These are phyloP conservation scores for Apiospora saccharicola DNA, from an alignment of 2,329 filamentous ascomycete genomes.

Conservation along the genomic window DNA sequence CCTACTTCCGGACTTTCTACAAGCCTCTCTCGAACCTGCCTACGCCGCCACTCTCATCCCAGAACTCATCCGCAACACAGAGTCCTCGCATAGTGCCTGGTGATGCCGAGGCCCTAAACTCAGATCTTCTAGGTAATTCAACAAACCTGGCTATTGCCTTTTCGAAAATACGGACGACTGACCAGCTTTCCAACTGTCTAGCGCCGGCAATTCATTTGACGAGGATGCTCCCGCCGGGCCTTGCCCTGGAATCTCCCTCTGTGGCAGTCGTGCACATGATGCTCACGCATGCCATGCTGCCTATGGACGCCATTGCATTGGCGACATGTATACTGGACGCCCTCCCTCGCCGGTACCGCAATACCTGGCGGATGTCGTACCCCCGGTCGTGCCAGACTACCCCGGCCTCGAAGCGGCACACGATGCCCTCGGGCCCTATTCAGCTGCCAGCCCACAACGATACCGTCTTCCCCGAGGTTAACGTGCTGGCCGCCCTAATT, in stretches of 20 bases:
- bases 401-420: conserved; percentile 48
- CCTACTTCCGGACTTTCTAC: conserved; percentile 67
- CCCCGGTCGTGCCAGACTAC: conserved; percentile 50
- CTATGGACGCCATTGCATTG: conserved; percentile 68
- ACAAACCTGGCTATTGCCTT: conserved; percentile 11
- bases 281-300: conserved; percentile 63
- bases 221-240: conserved; percentile 70
- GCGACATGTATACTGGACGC: conserved; percentile 73
- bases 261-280: conserved; percentile 67
- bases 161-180: not conserved
- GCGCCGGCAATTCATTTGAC: conserved; percentile 71
- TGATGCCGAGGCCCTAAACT: conserved; percentile 53
- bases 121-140: conserved; percentile 50
- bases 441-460: conserved; percentile 60
- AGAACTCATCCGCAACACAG: conserved; percentile 51
- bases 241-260: conserved; percentile 66
- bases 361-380: conserved; percentile 67
- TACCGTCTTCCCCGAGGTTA: conserved; percentile 66
- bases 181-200: conserved; percentile 39
- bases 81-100: conserved; percentile 52
- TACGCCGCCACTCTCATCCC: conserved; percentile 67
- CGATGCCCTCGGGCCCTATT: conserved; percentile 49
- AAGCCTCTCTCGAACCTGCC: conserved; percentile 72
- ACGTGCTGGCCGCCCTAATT: conserved; percentile 67
- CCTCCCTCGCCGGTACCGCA: conserved; percentile 67